phyloP scores from a whole-genome alignment of 495 filamentous ascomycete genomes.

The Penicillium taxi region DNA sequence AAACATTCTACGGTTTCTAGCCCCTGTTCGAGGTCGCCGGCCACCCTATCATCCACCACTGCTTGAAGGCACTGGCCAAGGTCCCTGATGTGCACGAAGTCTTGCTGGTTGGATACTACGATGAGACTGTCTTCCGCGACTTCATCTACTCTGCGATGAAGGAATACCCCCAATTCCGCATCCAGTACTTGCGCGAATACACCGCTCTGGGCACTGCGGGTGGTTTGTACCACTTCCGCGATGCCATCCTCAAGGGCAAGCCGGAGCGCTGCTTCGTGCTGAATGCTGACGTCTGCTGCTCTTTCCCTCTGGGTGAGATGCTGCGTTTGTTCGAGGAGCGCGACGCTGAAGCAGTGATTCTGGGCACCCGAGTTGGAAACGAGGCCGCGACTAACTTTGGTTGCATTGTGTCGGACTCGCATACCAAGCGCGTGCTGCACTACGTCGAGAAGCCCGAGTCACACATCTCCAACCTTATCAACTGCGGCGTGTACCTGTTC shows the following conservation, averaged over 20 bases:
- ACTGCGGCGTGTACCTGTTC: slow-evolving; percentile 98
- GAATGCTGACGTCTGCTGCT: slow-evolving; percentile 99
- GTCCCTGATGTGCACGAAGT: slow-evolving; percentile 92
- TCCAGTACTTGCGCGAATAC: slow-evolving; percentile 97
- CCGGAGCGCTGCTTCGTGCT: slow-evolving; percentile 94
- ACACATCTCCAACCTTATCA: slow-evolving; percentile 97
- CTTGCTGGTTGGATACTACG: slow-evolving; percentile 97
- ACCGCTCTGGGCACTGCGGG: slow-evolving; percentile 92
- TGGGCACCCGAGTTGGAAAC: slow-evolving; percentile 86
- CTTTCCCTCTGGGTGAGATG: slow-evolving; percentile 95
- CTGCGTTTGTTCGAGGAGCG: slow-evolving; percentile 86
- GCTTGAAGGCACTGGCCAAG: slow-evolving; percentile 84
- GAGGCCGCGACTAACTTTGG: slow-evolving; percentile 94
- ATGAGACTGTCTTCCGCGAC: slow-evolving; percentile 91
- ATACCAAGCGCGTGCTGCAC: slow-evolving; percentile 93
- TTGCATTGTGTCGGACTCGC: slow-evolving; percentile 92
- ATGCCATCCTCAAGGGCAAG: slow-evolving; percentile 93
- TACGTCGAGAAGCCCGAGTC: slow-evolving; percentile 99
- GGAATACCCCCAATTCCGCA: slow-evolving; percentile 81
- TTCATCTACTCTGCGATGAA: slow-evolving; percentile 87
- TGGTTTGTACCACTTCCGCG: slow-evolving; percentile 97
- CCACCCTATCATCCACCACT: slow-evolving; percentile 97
- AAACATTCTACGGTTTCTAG: slow-evolving; percentile 39
- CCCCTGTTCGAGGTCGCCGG: slow-evolving; percentile 98
- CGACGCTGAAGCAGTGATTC: slow-evolving; percentile 93